Evolutionary conservation across 2,329 filamentous ascomycete genomes (phyloP).

Genomic region (Aspergillus puulaauensis): DNA sequence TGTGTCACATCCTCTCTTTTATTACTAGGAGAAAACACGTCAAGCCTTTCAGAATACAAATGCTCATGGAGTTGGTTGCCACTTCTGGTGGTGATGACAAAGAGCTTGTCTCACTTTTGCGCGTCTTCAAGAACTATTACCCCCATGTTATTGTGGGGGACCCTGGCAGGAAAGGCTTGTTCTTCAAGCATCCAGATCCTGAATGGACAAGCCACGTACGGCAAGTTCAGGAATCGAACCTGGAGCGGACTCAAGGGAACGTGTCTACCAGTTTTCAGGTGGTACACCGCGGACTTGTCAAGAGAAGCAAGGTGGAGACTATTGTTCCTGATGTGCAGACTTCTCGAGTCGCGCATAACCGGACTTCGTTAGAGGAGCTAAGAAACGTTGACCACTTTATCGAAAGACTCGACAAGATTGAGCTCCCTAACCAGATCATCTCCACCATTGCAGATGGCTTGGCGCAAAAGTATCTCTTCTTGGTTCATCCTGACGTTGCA

Average conservation of each 20-base stretch:
- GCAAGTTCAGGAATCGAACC: conserved; percentile 62
- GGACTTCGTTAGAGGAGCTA: conserved; percentile 69
- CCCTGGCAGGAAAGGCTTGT: conserved; percentile 34
- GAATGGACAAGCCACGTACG: conserved; percentile 71
- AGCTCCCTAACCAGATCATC: conserved; percentile 78
- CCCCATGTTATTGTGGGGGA: conserved; percentile 82
- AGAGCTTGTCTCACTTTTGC: conserved; percentile 69
- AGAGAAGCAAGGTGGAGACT: conserved; percentile 50
- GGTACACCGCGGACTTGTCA: conserved; percentile 52
- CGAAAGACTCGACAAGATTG: conserved; percentile 71
- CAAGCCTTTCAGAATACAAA: conserved; percentile 77
- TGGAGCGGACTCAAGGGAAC: conserved; percentile 41
- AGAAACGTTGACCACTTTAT: conserved; percentile 70
- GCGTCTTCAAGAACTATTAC: conserved; percentile 88
- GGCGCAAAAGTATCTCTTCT: conserved; percentile 70
- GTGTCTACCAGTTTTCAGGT: conserved; percentile 63
- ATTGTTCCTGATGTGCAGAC: conserved; percentile 71
- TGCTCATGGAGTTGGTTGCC: conserved; percentile 56
- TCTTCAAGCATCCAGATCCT: conserved; percentile 65
- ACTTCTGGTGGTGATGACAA: conserved; percentile 66
- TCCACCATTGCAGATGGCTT: conserved; percentile 74
- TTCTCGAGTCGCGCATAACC: conserved; percentile 64
- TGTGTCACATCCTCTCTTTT: conserved; percentile 77
- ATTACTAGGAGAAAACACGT: conserved; percentile 81
- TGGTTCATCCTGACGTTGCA: conserved; percentile 60